Conservation (phyloP, 331 rosid genomes). For the Quercus lobata region DNA sequence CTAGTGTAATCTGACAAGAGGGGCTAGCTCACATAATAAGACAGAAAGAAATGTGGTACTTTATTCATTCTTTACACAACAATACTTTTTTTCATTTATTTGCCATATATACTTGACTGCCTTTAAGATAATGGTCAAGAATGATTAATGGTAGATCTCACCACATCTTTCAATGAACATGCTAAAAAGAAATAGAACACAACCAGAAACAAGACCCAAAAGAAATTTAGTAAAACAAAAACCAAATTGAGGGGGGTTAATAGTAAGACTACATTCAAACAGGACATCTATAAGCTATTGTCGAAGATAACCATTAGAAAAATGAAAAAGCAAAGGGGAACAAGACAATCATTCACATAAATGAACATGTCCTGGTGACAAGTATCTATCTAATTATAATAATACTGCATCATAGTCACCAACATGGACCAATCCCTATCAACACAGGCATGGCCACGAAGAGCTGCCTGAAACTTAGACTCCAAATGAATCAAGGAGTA, state of each 20-base stretch:
- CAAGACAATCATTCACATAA: not conserved
- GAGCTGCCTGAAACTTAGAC: not conserved
- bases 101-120: too few species aligned
- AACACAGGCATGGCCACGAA: not conserved
- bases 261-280: not conserved
- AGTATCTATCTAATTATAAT: not conserved
- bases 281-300: not conserved
- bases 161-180: not conserved
- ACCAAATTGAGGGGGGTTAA: not conserved
- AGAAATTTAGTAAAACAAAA: not conserved
- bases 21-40: too few species aligned
- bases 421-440: not conserved
- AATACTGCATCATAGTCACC: not conserved
- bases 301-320: not conserved
- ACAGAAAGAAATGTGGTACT: too few species aligned
- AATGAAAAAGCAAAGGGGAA: not conserved
- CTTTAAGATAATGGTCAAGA: not conserved
- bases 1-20: too few species aligned
- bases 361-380: not conserved
- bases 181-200: not conserved
- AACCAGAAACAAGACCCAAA: not conserved
- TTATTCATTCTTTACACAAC: too few species aligned
- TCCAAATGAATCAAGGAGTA: not conserved
- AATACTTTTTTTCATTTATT: too few species aligned
- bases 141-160: not conserved